Conservation (phyloP, 2,329 filamentous ascomycete species). For the Fusarium albosuccineum region DNA sequence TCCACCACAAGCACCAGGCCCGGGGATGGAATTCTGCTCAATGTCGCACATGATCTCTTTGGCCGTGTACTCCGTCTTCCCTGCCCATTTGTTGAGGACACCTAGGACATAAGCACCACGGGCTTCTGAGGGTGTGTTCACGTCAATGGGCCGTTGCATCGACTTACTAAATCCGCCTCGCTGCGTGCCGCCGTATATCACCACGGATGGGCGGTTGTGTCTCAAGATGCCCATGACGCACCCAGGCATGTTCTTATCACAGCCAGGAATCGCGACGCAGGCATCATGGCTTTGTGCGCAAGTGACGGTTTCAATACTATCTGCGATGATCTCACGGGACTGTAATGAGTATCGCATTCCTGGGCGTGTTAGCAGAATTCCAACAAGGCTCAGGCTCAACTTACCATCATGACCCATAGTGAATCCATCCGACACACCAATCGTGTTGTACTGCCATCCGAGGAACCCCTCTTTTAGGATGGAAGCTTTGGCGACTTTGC, state of each 20-base stretch:
- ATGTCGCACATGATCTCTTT: background rate
- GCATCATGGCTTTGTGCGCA: background rate
- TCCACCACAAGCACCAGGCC: background rate
- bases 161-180: background rate
- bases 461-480: background rate
- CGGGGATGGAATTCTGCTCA: background rate
- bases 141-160: background rate
- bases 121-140: background rate
- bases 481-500: background rate
- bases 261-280: background rate
- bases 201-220: background rate
- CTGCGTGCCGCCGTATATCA: background rate
- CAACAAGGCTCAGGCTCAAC: background rate
- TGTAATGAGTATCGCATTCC: background rate
- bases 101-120: background rate
- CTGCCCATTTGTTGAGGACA: background rate
- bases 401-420: background rate
- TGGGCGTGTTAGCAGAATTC: background rate
- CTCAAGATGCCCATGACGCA: background rate
- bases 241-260: background rate
- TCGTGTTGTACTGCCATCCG: background rate
- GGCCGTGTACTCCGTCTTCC: background rate
- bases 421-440: background rate
- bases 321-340: background rate
- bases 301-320: conserved; percentile 4